A percentile compares a stretch with the other conserved stretches of the same genome.
phyloP scores from a whole-genome alignment of 768 basidiomycete species.

The Lactarius hatsudake region DNA sequence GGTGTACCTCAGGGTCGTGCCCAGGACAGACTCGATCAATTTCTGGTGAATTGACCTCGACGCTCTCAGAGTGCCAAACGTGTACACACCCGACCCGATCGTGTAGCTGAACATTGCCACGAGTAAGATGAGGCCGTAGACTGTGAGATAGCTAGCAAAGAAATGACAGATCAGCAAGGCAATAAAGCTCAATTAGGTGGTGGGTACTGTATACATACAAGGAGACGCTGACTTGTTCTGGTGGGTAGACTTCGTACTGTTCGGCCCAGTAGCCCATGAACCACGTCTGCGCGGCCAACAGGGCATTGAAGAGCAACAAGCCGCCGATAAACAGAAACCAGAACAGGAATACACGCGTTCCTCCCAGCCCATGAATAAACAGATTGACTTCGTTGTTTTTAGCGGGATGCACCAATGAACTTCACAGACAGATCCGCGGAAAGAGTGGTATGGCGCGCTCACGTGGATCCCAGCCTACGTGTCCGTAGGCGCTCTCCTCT shows the following conservation, averaged over 20 bases:
- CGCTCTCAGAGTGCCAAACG: conserved; percentile 51
- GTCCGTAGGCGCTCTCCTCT: conserved; percentile 61
- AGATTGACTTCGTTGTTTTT: conserved; percentile 31
- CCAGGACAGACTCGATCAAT: conserved; percentile 52
- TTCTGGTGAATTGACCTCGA: conserved; percentile 51
- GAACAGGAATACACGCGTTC: conserved; percentile 37
- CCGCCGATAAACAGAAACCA: conserved; percentile 32
- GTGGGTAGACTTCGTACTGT: conserved; percentile 38
- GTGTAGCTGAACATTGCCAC: conserved; percentile 35
- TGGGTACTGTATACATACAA: conserved; percentile 33
- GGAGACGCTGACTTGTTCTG: conserved; percentile 36
- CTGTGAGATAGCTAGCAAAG: conserved; percentile 44
- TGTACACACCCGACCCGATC: conserved; percentile 38
- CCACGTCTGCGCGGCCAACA: conserved; percentile 38
- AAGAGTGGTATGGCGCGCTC: conserved; percentile 28
- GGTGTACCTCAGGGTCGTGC: conserved; percentile 60
- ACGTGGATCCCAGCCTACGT: conserved; percentile 49
- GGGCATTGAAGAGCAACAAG: conserved; percentile 30
- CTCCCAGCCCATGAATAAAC: conserved; percentile 32
- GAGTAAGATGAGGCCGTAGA: conserved; percentile 41
- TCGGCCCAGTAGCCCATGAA: conserved; percentile 46
- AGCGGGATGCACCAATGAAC: conserved; percentile 18
- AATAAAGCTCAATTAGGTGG: no score
- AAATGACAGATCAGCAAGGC: neutral
- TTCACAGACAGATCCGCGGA: neutral